Base-by-base conservation (phyloP, 306 rosid species). In the Casuarina equisetifolia region DNA sequence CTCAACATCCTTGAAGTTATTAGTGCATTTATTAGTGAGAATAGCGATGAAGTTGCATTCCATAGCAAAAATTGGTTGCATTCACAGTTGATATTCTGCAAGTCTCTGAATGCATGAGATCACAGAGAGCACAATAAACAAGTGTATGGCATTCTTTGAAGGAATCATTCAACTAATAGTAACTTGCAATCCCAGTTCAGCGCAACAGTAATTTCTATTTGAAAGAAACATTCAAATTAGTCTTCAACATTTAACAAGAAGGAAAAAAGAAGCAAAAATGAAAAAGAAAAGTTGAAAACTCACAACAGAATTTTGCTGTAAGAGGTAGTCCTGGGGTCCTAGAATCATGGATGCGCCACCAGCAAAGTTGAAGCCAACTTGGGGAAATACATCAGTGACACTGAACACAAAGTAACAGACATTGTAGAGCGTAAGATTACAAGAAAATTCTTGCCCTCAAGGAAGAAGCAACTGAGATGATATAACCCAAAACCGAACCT, bases 311-410 rank as follows among this genome's bases (percentile, higher is more conserved):
- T 36, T 87, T 76, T 96, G 97, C 83, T 90, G 96, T 80, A 92
- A 78, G 74, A 96, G 97, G 81, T 96, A 96, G 84, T 96, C 99
- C 78, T 91, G 93, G 58, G 99, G 96, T 79, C 90, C 83, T 77
- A 96, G 81, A 86, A 71, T 48, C 92, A 96, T 49, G 13, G 96
- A 80, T 52, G 96, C 97, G 12, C 93, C 91, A 4, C 92, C 94
- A 35, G 91, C 94, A 79, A 96, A 96, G 89, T 96, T 92, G 76
- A 96, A 87, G 84, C 90, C 90, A 73, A 90, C 99, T 87, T 81
- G 93, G 55, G 99, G 99, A 82, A 96, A 96, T 80, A 85, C 50
- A 77, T 96, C 96, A 15, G 84, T 35, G 78, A 93, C 78, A 71
- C 99, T 92, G 84, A 82, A 76, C 66, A 86, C 52, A 71, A 42